Evolutionary conservation across 202 grass and related monocot genomes (phyloP).

Genomic region (Setaria italica): DNA sequence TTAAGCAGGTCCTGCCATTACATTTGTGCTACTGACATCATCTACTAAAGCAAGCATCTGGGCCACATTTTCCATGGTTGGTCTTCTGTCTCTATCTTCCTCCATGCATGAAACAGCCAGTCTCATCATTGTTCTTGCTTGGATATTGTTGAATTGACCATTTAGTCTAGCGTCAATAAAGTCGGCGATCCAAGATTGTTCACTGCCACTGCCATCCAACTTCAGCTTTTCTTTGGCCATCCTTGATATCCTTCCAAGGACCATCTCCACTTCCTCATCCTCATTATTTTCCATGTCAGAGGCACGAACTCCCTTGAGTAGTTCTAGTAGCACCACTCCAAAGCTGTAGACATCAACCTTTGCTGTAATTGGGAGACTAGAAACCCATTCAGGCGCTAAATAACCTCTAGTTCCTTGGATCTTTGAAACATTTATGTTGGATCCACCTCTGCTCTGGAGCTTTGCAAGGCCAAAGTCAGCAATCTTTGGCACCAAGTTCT

Average conservation of each 20-base stretch:
- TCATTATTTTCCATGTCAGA: conserved; percentile 50
- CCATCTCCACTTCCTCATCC: conserved; percentile 38
- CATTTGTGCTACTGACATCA: neutral
- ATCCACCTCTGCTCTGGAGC: conserved; percentile 55
- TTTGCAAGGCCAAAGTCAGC: conserved; percentile 67
- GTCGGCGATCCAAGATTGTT: conserved; percentile 35
- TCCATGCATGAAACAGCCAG: conserved; percentile 57
- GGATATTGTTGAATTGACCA: conserved; percentile 37
- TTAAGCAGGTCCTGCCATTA: neutral
- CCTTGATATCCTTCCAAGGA: conserved; percentile 26
- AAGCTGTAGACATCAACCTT: conserved; percentile 74
- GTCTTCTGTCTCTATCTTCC: conserved; percentile 51
- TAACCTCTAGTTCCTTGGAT: conserved; percentile 68
- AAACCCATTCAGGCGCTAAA: conserved; percentile 65
- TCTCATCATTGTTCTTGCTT: conserved; percentile 50
- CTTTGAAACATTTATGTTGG: conserved; percentile 51
- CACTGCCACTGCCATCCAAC: neutral
- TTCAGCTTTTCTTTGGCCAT: conserved; percentile 35
- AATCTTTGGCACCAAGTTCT: conserved; percentile 52
- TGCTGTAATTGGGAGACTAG: conserved; percentile 57
- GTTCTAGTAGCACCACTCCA: conserved; percentile 59
- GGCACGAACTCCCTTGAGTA: conserved; percentile 52
- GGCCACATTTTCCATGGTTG: conserved; percentile 49
- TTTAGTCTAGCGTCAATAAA: conserved; percentile 53
- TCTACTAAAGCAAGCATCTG: conserved; percentile 45